Base-by-base conservation (phyloP, 768 basidiomycete species). In the Rubroboletus satanas region DNA sequence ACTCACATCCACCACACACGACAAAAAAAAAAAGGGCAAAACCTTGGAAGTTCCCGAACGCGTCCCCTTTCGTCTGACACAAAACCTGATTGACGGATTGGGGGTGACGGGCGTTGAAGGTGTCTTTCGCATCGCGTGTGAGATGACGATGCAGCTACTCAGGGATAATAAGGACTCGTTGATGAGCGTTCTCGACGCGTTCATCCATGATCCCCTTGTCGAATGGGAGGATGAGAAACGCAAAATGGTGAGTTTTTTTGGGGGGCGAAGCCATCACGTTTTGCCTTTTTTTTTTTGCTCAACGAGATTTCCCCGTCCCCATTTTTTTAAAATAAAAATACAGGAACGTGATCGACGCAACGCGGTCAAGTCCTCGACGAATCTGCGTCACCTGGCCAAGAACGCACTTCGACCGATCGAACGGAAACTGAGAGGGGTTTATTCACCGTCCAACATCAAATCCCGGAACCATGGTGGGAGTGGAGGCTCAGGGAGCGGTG, bases 91-190 rank as follows among this genome's bases (percentile, higher is more conserved):
- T 45, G 94, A 95, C 61, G 97, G 90, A 0, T 75, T 98, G 49
- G 97, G 97, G 1, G 85, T 98, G 6, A 94, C 88, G 2, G 93
- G 94, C 1, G 86, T 93, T 0, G 97, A 98, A 79, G 96, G 96
- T 36, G 88, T 90, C 37, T 98, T 89, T 74, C 87, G 97, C 18
- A 87, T 86, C 46, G 85, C 94, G 0, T 93, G 91, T 64, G 94
- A 98, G 74, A 83, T 96, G 55, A 90, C 93, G 3, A 78, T 99
- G 76, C 82, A 87, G 55, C 73, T 97, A 36, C 78, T 99, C 26
- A 84, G 93, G 31, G 83, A 88, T 59, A 94, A 98, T 77, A 90
- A 87, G 70, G 94, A 98, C 67, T 87, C 87, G 39, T 75, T 99
- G 52, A 93, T 94, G 88, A 95, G 86, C 67, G 92, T 98, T 0